Evolutionary conservation across 2,329 filamentous ascomycete genomes (phyloP).

Genomic region (Fulvia fulva): DNA sequence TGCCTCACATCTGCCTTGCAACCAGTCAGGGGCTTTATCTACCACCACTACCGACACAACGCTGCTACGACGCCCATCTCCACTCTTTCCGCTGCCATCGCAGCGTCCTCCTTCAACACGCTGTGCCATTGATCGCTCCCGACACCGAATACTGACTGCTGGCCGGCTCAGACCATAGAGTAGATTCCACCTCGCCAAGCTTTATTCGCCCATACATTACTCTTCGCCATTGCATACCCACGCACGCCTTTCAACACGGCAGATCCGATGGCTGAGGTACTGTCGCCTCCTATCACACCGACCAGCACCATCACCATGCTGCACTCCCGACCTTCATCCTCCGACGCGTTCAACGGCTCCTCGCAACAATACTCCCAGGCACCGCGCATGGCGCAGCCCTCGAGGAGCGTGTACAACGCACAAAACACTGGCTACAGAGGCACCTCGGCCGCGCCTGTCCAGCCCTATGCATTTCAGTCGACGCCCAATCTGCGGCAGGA

Average conservation of each 20-base stretch:
- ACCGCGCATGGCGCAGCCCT: conserved; percentile 38
- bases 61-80: conserved; percentile 7
- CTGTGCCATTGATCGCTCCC: conserved; percentile 15
- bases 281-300: conserved; percentile 46
- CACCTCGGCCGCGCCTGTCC: conserved; percentile 43
- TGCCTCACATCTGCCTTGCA: conserved; percentile 12
- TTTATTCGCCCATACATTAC: conserved; percentile 12
- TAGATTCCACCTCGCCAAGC: conserved; percentile 20
- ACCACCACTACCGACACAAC: conserved; percentile 4
- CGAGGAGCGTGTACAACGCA: conserved; percentile 42
- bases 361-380: conserved; percentile 34
- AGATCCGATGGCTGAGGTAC: conserved; percentile 42
- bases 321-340: conserved; percentile 41
- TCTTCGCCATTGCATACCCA: conserved; percentile 8
- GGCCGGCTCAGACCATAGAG: conserved; percentile 30
- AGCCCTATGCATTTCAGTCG: conserved; percentile 48
- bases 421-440: conserved; percentile 41
- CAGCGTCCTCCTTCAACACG: conserved; percentile 10
- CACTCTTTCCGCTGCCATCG: conserved; percentile 8
- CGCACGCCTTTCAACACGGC: conserved; percentile 17
- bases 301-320: conserved; percentile 49
- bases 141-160: conserved; percentile 29
- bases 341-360: conserved; percentile 45
- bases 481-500: conserved; percentile 56
- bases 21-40: conserved; percentile 9